phyloP scores from a whole-genome alignment of 2,329 filamentous ascomycete genomes.

The Pestalotiopsis sp. region DNA sequence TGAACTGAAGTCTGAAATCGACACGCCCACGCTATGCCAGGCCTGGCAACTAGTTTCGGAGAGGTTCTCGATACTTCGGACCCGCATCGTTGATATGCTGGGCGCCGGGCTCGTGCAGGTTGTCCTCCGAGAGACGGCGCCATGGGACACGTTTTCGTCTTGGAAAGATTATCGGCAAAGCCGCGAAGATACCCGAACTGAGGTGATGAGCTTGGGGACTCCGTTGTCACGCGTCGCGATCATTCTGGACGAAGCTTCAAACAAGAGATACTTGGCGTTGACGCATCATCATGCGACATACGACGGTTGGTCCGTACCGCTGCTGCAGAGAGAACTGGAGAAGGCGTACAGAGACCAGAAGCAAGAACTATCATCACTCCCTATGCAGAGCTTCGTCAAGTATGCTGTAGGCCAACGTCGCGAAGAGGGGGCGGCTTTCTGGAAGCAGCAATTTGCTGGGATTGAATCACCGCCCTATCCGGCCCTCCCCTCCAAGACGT shows the following conservation, averaged over 20 bases:
- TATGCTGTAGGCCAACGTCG: neutral
- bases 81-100: neutral
- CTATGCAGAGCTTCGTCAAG: conserved; percentile 7
- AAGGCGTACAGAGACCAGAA: neutral
- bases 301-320: conserved; percentile 3
- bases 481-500: neutral
- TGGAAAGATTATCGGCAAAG: neutral
- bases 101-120: neutral
- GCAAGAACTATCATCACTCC: neutral
- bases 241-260: neutral
- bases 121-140: neutral
- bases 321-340: neutral
- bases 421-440: neutral
- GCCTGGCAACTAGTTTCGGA: neutral
- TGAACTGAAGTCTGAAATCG: neutral
- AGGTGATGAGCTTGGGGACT: neutral
- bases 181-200: too few species aligned
- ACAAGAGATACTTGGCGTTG: neutral
- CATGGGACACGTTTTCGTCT: neutral
- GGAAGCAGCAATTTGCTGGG: neutral
- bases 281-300: neutral
- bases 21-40: neutral
- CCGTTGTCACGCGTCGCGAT: neutral
- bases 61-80: neutral
- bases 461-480: neutral